These are phyloP conservation scores for Ceraceosorus guamensis DNA, from an alignment of 1,284 basidiomycete species.

Conservation along the genomic window DNA sequence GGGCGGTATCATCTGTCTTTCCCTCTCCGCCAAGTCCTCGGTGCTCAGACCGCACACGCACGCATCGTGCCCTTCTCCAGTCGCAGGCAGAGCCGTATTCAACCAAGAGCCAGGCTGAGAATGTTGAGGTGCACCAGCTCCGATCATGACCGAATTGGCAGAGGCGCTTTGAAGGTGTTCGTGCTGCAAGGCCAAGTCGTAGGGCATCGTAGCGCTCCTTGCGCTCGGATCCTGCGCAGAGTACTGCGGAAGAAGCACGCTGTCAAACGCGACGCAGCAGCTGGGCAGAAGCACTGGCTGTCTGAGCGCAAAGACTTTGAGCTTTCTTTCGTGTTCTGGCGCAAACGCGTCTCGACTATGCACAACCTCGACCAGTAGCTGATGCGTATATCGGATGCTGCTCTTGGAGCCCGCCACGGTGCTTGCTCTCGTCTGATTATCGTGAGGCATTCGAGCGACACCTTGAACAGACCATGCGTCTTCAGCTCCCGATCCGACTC, in stretches of 20 bases:
- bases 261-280: slow-evolving; percentile 47
- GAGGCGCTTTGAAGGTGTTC: neutral
- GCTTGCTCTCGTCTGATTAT: slow-evolving; percentile 41
- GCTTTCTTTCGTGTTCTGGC: slow-evolving; percentile 17
- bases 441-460: slow-evolving; percentile 45
- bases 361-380: slow-evolving; percentile 45
- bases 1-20: slow-evolving; percentile 37
- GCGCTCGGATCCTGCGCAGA: slow-evolving; percentile 18
- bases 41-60: slow-evolving; percentile 47
- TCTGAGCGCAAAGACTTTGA: slow-evolving; percentile 46
- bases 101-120: slow-evolving; percentile 4
- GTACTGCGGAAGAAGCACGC: slow-evolving; percentile 43
- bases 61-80: slow-evolving; percentile 34
- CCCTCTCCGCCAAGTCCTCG: slow-evolving; percentile 35
- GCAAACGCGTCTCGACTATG: slow-evolving; percentile 27
- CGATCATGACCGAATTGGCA: neutral
- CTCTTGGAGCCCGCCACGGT: slow-evolving; percentile 38
- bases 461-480: slow-evolving; percentile 46
- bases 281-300: slow-evolving; percentile 40
- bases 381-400: slow-evolving; percentile 39
- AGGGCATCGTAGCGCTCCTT: slow-evolving; percentile 27
- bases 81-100: slow-evolving; percentile 24
- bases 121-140: no score
- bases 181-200: slow-evolving; percentile 15
- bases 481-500: slow-evolving; percentile 15